Evolutionary conservation across 2,329 filamentous ascomycete genomes (phyloP).

Genomic region (Calonectria montana): DNA sequence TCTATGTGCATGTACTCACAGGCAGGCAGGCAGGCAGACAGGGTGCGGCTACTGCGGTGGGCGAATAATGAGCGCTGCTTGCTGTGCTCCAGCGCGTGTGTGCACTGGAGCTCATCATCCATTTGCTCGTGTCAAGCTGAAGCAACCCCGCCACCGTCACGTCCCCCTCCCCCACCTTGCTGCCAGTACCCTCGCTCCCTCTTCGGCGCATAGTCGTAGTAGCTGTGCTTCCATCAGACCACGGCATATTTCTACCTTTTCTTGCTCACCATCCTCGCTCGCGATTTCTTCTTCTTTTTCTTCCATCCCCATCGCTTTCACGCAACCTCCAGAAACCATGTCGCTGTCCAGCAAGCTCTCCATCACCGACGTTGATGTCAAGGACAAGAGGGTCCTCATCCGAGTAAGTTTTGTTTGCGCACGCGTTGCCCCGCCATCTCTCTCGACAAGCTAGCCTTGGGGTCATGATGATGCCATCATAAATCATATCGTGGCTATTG

Average conservation of each 20-base stretch:
- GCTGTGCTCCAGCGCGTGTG: slow-evolving; percentile 2
- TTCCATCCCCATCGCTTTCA: slow-evolving; percentile 24
- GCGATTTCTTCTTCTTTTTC: slow-evolving; percentile 21
- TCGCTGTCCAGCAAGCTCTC: slow-evolving; percentile 99
- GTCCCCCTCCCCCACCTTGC: slow-evolving; percentile 24
- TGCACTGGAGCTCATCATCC: slow-evolving; percentile 4
- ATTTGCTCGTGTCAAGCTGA: slow-evolving; percentile 10
- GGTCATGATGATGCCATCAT: slow-evolving; percentile 18
- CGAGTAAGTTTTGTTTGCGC: slow-evolving; percentile 72
- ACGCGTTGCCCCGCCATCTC: slow-evolving; percentile 45
- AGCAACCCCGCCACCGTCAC: slow-evolving; percentile 15
- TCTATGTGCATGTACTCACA: no score
- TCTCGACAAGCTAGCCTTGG: not conserved
- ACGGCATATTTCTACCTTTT: slow-evolving; percentile 14
- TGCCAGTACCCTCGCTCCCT: not conserved
- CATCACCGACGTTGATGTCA: slow-evolving; percentile 95
- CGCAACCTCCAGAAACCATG: slow-evolving; percentile 67
- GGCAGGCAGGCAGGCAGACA: not conserved
- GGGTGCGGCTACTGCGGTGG: not conserved
- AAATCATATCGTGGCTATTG: not conserved
- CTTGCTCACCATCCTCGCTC: slow-evolving; percentile 8
- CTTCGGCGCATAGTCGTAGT: not conserved
- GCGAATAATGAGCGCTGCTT: not conserved
- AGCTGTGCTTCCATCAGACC: slow-evolving; percentile 29
- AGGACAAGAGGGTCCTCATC: slow-evolving; percentile 98